Conservation (phyloP, 805 yeast genomes). For the Blastobotrys parvus region DNA sequence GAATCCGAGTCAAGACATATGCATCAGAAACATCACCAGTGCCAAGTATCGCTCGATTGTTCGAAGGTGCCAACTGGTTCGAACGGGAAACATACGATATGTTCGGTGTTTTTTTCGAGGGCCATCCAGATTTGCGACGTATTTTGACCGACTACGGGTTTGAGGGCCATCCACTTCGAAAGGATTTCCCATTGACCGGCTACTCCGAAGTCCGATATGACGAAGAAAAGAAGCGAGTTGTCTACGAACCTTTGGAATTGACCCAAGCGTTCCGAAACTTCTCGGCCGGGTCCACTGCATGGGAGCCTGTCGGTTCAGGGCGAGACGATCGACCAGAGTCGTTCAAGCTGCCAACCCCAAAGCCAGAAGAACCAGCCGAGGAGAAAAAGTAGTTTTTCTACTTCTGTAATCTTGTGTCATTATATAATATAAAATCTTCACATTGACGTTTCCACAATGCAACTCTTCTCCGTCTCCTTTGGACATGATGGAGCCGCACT, state of each 20-base stretch:
- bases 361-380: slow-evolving; percentile 54
- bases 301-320: slow-evolving; percentile 91
- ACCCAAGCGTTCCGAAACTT: slow-evolving; percentile 91
- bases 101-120: slow-evolving; percentile 81
- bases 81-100: slow-evolving; percentile 85
- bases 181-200: slow-evolving; percentile 89
- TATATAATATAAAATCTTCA: no score
- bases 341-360: slow-evolving; percentile 76
- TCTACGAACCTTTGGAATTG: slow-evolving; percentile 82
- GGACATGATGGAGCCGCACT: no score
- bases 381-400: slow-evolving; percentile 27
- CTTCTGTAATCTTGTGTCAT: no score
- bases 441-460: no score
- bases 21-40: slow-evolving; percentile 78
- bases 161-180: slow-evolving; percentile 85
- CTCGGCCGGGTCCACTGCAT: slow-evolving; percentile 77
- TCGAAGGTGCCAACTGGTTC: slow-evolving; percentile 81
- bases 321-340: slow-evolving; percentile 71
- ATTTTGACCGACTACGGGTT: slow-evolving; percentile 88
- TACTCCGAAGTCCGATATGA: slow-evolving; percentile 86
- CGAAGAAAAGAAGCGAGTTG: slow-evolving; percentile 82
- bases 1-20: slow-evolving; percentile 82
- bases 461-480: no score
- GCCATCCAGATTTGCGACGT: slow-evolving; percentile 83
- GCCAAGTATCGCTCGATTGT: slow-evolving; percentile 66